Conservation (phyloP, 495 filamentous ascomycete genomes). For the Aspergillus indologenus region DNA sequence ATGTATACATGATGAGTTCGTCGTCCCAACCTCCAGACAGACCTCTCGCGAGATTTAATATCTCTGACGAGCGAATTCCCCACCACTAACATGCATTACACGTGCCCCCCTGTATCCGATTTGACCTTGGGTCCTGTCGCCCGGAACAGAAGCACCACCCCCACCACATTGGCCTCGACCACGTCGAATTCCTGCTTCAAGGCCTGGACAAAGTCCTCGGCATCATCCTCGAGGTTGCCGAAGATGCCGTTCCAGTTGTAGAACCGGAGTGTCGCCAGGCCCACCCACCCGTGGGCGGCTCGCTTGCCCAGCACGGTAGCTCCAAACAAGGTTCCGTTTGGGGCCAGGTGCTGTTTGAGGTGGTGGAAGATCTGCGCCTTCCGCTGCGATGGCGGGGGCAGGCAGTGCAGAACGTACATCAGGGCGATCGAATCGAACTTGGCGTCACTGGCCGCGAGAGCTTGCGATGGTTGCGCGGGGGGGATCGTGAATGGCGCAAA, state of each 20-base stretch:
- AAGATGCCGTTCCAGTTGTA: conserved; percentile 5
- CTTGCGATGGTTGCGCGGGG: background rate
- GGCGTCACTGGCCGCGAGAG: background rate
- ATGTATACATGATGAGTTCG: too few relatives aligned
- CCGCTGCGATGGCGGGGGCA: background rate
- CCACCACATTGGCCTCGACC: conserved; percentile 5
- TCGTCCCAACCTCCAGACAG: too few relatives aligned
- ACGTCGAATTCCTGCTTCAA: conserved; percentile 2
- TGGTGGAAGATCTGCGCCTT: conserved; percentile 1
- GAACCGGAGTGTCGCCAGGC: background rate
- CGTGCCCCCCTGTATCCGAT: background rate
- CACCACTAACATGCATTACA: background rate
- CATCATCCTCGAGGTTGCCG: background rate
- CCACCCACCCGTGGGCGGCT: conserved; percentile 1
- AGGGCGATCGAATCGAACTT: conserved; percentile 6
- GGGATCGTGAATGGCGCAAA: background rate
- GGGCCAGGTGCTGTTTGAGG: conserved; percentile 4
- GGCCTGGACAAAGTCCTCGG: background rate
- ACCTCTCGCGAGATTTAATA: too few relatives aligned
- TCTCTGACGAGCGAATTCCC: too few relatives aligned
- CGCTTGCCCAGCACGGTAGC: conserved; percentile 2
- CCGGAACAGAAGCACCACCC: conserved; percentile 6
- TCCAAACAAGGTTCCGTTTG: conserved; percentile 3
- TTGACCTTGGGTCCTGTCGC: background rate
- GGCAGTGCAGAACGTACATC: conserved; percentile 5